phyloP scores from a whole-genome alignment of 352 stramenopile species.

The Pilasporangium apinafurcum region DNA sequence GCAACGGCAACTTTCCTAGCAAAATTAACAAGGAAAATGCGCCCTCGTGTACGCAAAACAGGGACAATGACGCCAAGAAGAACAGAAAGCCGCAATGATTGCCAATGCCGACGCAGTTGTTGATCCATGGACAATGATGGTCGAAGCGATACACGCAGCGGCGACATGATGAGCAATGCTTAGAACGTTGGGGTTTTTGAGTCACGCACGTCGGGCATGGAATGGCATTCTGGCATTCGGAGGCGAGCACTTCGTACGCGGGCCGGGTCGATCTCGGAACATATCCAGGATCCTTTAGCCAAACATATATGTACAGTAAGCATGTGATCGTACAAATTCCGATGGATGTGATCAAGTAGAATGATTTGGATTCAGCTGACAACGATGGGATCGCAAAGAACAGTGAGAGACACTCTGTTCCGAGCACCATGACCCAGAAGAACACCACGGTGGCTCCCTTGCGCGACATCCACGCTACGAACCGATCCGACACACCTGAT shows the following conservation, averaged over 20 bases:
- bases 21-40: conserved; percentile 44
- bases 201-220: conserved; percentile 79
- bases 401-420: conserved; percentile 40
- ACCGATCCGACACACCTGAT: conserved; percentile 54
- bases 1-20: conserved; percentile 27
- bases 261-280: conserved; percentile 49
- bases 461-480: conserved; percentile 54
- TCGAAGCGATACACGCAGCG: conserved; percentile 80
- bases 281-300: conserved; percentile 72
- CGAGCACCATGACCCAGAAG: conserved; percentile 58
- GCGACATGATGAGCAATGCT: conserved; percentile 74
- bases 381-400: conserved; percentile 51
- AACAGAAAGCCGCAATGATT: conserved; percentile 76
- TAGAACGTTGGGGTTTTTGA: conserved; percentile 66
- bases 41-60: conserved; percentile 44
- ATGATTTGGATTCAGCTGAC: conserved; percentile 7
- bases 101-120: conserved; percentile 73
- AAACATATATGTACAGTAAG: conserved; percentile 72
- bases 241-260: conserved; percentile 68
- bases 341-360: conserved; percentile 24
- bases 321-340: conserved; percentile 34
- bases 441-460: conserved; percentile 60
- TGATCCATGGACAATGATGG: conserved; percentile 84
- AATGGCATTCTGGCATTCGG: conserved; percentile 50
- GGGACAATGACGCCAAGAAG: conserved; percentile 44